These are phyloP conservation scores for Ceratocystis variospora DNA, from an alignment of 2,329 filamentous ascomycete genomes.

Conservation along the genomic window DNA sequence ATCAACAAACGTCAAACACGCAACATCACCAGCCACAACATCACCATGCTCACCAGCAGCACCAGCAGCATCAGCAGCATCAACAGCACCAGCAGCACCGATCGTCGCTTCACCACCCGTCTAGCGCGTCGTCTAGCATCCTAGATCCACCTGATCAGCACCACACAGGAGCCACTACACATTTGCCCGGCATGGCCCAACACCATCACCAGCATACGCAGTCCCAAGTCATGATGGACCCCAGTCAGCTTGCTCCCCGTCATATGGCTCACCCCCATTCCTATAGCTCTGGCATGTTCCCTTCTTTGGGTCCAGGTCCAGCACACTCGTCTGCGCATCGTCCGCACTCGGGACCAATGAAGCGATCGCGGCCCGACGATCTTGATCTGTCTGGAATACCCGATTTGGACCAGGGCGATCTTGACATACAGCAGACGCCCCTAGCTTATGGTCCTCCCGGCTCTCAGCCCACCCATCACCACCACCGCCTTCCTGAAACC, in stretches of 20 bases:
- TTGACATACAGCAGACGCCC: conserved; percentile 42
- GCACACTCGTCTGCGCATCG: conserved; percentile 6
- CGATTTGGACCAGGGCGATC: conserved; percentile 40
- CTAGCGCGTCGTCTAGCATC: conserved; percentile 29
- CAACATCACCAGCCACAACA: conserved; percentile 22
- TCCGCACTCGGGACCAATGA: conserved; percentile 28
- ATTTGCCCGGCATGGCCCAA: conserved; percentile 30
- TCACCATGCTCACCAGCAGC: too few species aligned
- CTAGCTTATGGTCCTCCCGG: conserved; percentile 24
- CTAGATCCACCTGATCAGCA: conserved; percentile 33
- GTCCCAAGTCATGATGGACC: conserved; percentile 44
- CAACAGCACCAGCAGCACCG: conserved; percentile 14
- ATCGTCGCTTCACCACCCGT: conserved; percentile 32
- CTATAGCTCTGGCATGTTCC: conserved; percentile 38
- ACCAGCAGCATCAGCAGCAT: conserved; percentile 21
- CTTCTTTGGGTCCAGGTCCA: conserved; percentile 37
- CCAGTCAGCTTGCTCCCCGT: conserved; percentile 35
- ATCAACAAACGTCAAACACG: conserved; percentile 21
- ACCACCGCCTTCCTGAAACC: conserved; percentile 66
- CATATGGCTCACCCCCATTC: conserved; percentile 36
- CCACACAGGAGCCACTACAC: conserved; percentile 25
- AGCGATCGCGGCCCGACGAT: conserved; percentile 44
- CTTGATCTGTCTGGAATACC: conserved; percentile 41
- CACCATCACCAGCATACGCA: conserved; percentile 36
- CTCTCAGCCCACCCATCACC: conserved; percentile 54